Evolutionary conservation across 805 yeast genomes (phyloP).

Genomic region (Saccharomycopsis javanensis): DNA sequence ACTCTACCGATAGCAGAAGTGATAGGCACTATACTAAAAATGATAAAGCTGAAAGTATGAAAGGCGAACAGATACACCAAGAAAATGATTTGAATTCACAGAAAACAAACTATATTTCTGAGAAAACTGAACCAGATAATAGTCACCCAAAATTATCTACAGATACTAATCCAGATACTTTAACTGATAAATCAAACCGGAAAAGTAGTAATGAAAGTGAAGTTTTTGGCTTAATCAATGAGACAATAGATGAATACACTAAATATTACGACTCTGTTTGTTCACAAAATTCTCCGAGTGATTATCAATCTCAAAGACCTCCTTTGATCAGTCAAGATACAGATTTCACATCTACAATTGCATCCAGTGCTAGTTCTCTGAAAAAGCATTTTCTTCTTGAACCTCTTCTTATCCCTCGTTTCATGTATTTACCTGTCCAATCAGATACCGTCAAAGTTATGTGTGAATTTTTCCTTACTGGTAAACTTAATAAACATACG

Average conservation of each 20-base stretch:
- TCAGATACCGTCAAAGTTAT: slow-evolving; percentile 54
- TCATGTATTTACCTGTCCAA: slow-evolving; percentile 58
- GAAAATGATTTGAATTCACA: neutral
- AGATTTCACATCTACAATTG: neutral
- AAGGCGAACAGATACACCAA: neutral
- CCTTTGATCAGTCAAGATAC: neutral
- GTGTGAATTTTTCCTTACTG: slow-evolving; percentile 66
- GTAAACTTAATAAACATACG: slow-evolving; percentile 65
- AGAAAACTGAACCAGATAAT: neutral
- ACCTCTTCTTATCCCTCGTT: slow-evolving; percentile 57
- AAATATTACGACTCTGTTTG: neutral
- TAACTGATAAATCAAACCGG: neutral
- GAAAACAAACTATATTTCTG: neutral
- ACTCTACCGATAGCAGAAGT: neutral
- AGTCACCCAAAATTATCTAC: neutral
- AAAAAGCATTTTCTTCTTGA: slow-evolving; percentile 32
- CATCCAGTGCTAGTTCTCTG: neutral
- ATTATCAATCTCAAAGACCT: neutral
- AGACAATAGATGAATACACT: neutral
- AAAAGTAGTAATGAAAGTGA: neutral
- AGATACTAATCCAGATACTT: neutral
- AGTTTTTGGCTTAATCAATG: neutral
- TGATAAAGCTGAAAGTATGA: neutral
- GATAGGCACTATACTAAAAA: neutral
- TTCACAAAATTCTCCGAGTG: neutral